phyloP scores from a whole-genome alignment of 2,329 filamentous ascomycete species.

The Trichoderma sp. region DNA sequence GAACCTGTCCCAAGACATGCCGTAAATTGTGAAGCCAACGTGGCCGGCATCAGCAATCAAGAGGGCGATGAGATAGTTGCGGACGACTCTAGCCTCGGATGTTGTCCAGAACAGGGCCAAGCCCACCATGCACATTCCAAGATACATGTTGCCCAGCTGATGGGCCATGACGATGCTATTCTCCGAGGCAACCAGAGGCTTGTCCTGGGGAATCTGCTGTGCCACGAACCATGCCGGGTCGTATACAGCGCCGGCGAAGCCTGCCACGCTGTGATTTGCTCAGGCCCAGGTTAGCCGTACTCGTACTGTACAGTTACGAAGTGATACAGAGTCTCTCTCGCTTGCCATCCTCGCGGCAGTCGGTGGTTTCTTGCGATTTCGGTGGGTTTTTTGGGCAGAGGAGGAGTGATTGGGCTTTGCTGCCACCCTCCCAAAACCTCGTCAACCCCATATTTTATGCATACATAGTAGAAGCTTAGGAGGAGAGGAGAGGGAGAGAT shows the following conservation, averaged over 20 bases:
- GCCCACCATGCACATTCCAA: slow-evolving; percentile 62
- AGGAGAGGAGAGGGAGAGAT: not conserved
- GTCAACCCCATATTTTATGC: not conserved
- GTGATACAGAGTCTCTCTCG: not conserved
- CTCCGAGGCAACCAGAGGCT: slow-evolving; percentile 37
- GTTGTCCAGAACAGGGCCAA: slow-evolving; percentile 62
- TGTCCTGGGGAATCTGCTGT: slow-evolving; percentile 52
- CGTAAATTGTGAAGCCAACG: slow-evolving; percentile 37
- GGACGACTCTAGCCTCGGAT: slow-evolving; percentile 62
- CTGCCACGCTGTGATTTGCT: slow-evolving; percentile 50
- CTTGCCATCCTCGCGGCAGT: not conserved
- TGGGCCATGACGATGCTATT: slow-evolving; percentile 57
- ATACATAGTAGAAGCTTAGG: not conserved
- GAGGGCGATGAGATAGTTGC: slow-evolving; percentile 64
- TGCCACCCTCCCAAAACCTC: not conserved
- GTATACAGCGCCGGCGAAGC: slow-evolving; percentile 54
- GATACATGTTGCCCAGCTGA: slow-evolving; percentile 69
- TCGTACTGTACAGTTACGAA: not conserved
- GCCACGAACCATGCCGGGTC: slow-evolving; percentile 61
- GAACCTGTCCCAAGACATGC: slow-evolving; percentile 38
- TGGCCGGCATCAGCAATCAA: slow-evolving; percentile 67
- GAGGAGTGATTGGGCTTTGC: not conserved
- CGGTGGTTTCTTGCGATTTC: not conserved
- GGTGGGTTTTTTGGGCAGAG: not conserved
- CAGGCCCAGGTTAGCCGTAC: slow-evolving; percentile 1